A percentile compares a stretch with the other conserved stretches of the same genome.
These are phyloP conservation scores for Dinochytrium kinnereticum DNA, from an alignment of 371 early-diverging fungal genomes.

Conservation along the genomic window DNA sequence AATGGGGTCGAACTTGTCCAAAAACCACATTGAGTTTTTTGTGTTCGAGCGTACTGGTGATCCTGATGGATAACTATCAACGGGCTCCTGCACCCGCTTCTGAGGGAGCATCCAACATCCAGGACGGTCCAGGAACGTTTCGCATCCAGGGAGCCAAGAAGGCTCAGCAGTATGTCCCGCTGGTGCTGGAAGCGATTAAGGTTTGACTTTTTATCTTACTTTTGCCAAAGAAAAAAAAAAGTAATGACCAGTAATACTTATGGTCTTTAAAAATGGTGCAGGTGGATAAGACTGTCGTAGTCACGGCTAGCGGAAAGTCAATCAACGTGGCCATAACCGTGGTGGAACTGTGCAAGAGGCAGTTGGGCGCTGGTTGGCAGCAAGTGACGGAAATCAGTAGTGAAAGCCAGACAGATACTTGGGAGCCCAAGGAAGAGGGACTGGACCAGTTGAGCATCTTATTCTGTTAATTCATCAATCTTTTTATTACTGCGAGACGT, in stretches of 20 bases:
- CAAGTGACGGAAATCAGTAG: constrained; percentile 15
- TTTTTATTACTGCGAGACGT: not conserved
- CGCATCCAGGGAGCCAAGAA: not conserved
- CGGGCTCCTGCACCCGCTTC: not conserved
- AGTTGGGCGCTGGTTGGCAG: too few relatives aligned
- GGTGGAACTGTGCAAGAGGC: constrained; percentile 68
- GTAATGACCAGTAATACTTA: not conserved
- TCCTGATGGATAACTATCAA: not conserved
- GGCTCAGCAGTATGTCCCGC: not conserved
- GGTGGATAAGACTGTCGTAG: not conserved
- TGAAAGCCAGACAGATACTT: not conserved
- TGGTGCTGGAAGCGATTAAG: not conserved
- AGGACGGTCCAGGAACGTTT: not conserved
- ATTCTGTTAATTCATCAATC: not conserved
- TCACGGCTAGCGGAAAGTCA: not conserved
- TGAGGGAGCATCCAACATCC: not conserved
- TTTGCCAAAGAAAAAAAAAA: too few relatives aligned
- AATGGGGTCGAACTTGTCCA: too few relatives aligned
- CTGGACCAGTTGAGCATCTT: not conserved
- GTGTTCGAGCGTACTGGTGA: not conserved
- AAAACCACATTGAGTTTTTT: too few relatives aligned
- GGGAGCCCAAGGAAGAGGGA: constrained; percentile 13
- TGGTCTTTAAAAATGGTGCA: not conserved
- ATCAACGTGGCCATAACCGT: constrained; percentile 68
- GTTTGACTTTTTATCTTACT: too few relatives aligned